These are phyloP conservation scores for Amborella trichopoda DNA, from an alignment of 164 flowering plant genomes.

Conservation along the genomic window DNA sequence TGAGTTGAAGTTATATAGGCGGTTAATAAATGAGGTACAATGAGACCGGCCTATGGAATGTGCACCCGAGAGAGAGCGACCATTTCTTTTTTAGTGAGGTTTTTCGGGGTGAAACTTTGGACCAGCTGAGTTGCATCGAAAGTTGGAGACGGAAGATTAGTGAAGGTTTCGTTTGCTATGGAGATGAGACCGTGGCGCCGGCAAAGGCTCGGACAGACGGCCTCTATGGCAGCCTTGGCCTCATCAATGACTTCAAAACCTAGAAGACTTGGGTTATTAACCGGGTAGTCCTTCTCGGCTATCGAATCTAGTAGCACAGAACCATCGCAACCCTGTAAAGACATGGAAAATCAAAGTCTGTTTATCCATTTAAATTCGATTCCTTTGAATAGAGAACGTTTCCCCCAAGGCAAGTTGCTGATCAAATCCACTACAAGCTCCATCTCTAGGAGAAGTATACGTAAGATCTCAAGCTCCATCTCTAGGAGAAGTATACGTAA, in stretches of 20 bases:
- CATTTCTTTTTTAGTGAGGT: constrained; percentile 4
- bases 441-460: no score
- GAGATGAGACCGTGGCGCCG: constrained; percentile 31
- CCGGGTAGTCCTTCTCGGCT: constrained; percentile 26
- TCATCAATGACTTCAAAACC: constrained; percentile 52
- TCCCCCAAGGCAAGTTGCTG: no score
- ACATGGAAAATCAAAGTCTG: no score
- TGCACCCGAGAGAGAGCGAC: constrained; percentile 1
- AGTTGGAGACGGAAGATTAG: constrained; percentile 4
- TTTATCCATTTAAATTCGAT: no score
- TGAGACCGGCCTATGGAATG: constrained; percentile 4
- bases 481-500: no score
- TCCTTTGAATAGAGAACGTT: no score
- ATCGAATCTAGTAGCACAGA: constrained; percentile 36
- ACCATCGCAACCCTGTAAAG: constrained; percentile 46
- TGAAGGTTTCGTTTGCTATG: constrained; percentile 4
- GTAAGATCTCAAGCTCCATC: no score
- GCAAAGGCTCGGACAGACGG: constrained; percentile 32
- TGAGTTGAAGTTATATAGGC: constrained; percentile 2
- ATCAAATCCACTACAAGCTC: no score
- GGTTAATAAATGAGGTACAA: constrained; percentile 1
- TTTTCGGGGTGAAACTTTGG: neutral
- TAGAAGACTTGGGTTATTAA: constrained; percentile 30
- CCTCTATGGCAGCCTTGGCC: constrained; percentile 33
- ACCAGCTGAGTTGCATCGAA: constrained; percentile 2